A percentile compares a stretch with the other conserved stretches of the same genome.
Conservation (phyloP, 768 basidiomycete genomes). For the Tulasnella sp. region DNA sequence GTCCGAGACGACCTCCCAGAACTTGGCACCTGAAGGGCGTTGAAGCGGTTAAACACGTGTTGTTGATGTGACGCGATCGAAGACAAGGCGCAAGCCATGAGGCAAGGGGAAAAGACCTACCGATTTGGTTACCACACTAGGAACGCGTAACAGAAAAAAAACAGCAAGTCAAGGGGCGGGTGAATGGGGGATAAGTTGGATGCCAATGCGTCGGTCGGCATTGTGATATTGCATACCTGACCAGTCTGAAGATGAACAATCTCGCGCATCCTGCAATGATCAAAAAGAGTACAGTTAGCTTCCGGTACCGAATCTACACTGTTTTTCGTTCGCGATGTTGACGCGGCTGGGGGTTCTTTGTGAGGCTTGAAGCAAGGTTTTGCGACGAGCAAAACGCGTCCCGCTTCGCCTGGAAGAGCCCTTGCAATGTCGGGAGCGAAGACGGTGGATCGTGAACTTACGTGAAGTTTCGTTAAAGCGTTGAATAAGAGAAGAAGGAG, state of each 20-base stretch:
- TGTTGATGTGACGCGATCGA: background rate
- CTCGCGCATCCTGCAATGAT: constrained; percentile 75
- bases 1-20: constrained; percentile 97
- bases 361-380: too few relatives aligned
- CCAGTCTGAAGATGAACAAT: constrained; percentile 99
- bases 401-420: too few relatives aligned
- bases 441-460: too few relatives aligned
- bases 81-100: constrained; percentile 16
- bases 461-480: too few relatives aligned
- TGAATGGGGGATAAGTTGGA: background rate
- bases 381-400: too few relatives aligned
- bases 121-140: constrained; percentile 99
- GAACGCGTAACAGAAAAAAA: background rate
- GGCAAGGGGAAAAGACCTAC: constrained; percentile 33
- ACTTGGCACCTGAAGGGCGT: constrained; percentile 61
- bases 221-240: constrained; percentile 47
- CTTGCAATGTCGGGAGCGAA: too few relatives aligned
- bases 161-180: background rate
- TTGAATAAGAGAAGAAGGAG: too few relatives aligned
- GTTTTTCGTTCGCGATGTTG: too few relatives aligned
- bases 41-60: constrained; percentile 17
- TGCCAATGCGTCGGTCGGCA: background rate
- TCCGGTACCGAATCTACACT: too few relatives aligned
- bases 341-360: too few relatives aligned
- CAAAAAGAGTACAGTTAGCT: background rate